Percentiles rank a stretch among this genome's conserved stretches.
Evolutionary conservation across 2,329 filamentous ascomycete genomes (phyloP).

Genomic region (Penicillium verrucosum): DNA sequence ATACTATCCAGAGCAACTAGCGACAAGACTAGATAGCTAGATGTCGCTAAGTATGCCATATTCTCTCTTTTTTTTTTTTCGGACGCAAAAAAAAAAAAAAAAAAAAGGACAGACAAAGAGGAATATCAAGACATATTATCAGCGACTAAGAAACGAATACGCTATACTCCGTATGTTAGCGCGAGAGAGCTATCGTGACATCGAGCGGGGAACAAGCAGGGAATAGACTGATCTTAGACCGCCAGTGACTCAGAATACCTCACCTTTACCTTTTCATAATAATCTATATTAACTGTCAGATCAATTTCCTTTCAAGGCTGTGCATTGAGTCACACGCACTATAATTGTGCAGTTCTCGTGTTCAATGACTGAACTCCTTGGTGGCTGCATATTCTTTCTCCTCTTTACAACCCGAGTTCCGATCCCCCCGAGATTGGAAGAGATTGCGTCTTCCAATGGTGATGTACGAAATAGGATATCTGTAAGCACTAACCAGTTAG

Average conservation of each 20-base stretch:
- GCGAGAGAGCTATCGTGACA: background rate
- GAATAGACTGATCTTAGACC: slow-evolving; percentile 1
- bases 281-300: background rate
- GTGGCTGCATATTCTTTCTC: background rate
- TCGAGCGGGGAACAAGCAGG: background rate
- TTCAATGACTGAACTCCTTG: background rate
- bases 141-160: background rate
- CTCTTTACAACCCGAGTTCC: background rate
- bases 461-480: too few species aligned
- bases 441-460: background rate
- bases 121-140: background rate
- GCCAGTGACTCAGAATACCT: slow-evolving; percentile 4
- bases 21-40: slow-evolving; percentile 25
- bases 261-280: background rate
- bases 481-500: background rate
- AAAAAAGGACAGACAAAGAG: background rate
- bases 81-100: background rate
- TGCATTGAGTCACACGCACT: background rate
- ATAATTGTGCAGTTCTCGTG: background rate
- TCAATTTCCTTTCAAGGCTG: background rate
- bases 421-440: background rate
- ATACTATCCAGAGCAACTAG: slow-evolving; percentile 24
- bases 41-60: slow-evolving; percentile 23
- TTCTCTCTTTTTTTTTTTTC: slow-evolving; percentile 5
- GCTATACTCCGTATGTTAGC: background rate